Evolutionary conservation across 75 land plant genomes (phyloP).

Genomic region (Gnetum montanum): DNA sequence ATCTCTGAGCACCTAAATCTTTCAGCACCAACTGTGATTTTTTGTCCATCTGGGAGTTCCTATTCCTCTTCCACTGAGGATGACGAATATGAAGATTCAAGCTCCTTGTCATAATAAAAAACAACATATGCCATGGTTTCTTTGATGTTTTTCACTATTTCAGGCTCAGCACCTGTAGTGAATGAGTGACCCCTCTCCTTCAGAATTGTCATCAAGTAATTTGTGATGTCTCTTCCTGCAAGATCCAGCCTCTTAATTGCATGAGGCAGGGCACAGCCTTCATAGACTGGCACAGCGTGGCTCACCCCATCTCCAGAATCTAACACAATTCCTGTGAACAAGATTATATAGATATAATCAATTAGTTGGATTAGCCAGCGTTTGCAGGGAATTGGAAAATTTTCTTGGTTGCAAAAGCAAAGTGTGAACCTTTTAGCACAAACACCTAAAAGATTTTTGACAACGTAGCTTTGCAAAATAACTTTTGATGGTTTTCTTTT

Average conservation of each 20-base stretch:
- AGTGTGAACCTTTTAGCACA: too few relatives aligned
- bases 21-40: slow-evolving; percentile 43
- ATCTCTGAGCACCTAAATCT: slow-evolving; percentile 49
- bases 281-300: slow-evolving; percentile 50
- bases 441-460: too few relatives aligned
- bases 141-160: slow-evolving; percentile 42
- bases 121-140: slow-evolving; percentile 48
- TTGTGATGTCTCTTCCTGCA: slow-evolving; percentile 48
- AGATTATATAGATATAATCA: neutral
- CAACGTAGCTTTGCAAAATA: too few relatives aligned
- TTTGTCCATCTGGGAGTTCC: slow-evolving; percentile 49
- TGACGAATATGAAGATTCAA: slow-evolving; percentile 23
- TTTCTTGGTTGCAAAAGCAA: too few relatives aligned
- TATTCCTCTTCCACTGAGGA: slow-evolving; percentile 44
- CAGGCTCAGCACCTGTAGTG: slow-evolving; percentile 47
- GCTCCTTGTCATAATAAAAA: slow-evolving; percentile 41
- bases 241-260: slow-evolving; percentile 48
- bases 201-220: slow-evolving; percentile 49
- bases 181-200: slow-evolving; percentile 53
- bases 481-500: too few relatives aligned
- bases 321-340: slow-evolving; percentile 9
- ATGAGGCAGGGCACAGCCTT: slow-evolving; percentile 49
- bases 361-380: too few relatives aligned
- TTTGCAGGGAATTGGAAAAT: too few relatives aligned
- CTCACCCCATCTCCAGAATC: slow-evolving; percentile 56